Evolutionary conservation across 768 basidiomycete species (phyloP), one percentile per base, ranked within the genome.

Genomic region (Phaeotremella skinneri): DNA sequence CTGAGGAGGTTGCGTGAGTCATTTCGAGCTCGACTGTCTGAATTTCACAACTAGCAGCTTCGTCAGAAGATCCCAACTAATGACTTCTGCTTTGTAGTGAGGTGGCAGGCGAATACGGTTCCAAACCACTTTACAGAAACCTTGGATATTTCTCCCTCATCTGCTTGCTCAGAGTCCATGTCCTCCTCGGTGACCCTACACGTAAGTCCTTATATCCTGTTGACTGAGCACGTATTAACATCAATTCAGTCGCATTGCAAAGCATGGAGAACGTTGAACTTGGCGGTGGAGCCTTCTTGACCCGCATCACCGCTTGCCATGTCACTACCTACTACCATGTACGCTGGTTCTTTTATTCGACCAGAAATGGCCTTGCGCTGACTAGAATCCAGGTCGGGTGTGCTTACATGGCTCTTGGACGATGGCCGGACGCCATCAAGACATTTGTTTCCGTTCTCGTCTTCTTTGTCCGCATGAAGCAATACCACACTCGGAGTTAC

Each of bases 121-220:
- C 85, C 39, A 85, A 85, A 31, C 90, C 91, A 5, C 82, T 98
- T 1, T 98, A 98, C 79, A 86, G 91, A 58, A 89, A 90, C 81
- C 84, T 99, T 26, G 96, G 96, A 4, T 97, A 97, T 79, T 98
- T 97, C 81, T 92, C 91, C 65, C 83, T 98, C 67, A 87, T 98
- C 67, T 94, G 93, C 48, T 85, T 99, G 29, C 81, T 99, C 43
- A 87, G 96, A 20, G 96, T 99, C 2, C 96, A 98, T 75, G 89
- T 90, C 49, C 84, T 98, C 21, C 85, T 99, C 14, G 96, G 96
- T 27, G 96, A 99, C 65, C 76, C 74, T 17, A 77, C 78, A 6
- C 70, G 76, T 77, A 49, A 61, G 76, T 72, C 4, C 26, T 26
- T 23, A 31, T 37, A 25, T 6, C 31, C 17, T 16, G 17, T 26